A percentile compares a stretch with the other conserved stretches of the same genome.
phyloP scores from a whole-genome alignment of 306 rosid genomes.

The Trifolium subterraneum region DNA sequence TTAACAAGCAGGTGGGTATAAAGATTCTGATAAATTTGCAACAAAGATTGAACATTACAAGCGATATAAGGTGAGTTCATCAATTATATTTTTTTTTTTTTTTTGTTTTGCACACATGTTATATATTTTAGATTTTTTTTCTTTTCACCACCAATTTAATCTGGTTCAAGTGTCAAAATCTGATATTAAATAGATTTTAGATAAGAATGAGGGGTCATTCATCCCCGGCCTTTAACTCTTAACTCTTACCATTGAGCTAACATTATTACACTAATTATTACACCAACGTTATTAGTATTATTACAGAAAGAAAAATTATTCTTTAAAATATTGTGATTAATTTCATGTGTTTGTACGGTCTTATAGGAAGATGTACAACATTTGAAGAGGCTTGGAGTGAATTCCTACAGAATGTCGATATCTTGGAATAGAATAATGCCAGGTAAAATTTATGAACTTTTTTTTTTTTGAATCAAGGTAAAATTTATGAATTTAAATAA shows the following conservation, averaged over 20 bases:
- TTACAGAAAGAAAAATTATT: too few species aligned
- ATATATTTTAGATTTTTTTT: not conserved
- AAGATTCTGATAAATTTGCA: not conserved
- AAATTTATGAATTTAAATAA: too few species aligned
- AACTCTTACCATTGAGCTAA: too few species aligned
- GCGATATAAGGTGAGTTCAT: slow-evolving; percentile 32
- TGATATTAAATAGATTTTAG: too few species aligned
- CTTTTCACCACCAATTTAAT: too few species aligned
- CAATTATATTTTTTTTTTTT: not conserved
- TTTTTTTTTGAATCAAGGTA: too few species aligned
- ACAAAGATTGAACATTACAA: slow-evolving; percentile 40
- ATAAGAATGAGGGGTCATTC: not conserved
- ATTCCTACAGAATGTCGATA: slow-evolving; percentile 45
- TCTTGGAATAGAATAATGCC: slow-evolving; percentile 52
- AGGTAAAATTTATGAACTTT: not conserved
- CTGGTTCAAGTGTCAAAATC: too few species aligned
- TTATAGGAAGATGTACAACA: slow-evolving; percentile 36
- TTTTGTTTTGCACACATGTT: not conserved
- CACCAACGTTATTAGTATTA: too few species aligned
- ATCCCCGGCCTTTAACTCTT: too few species aligned
- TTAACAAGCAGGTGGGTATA: not conserved
- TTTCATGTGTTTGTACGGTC: not conserved
- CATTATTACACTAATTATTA: too few species aligned
- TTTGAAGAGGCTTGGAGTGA: slow-evolving; percentile 45
- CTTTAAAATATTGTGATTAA: too few species aligned